Evolutionary conservation across 257 asterid species (phyloP).

Genomic region (Lithospermum erythrorhizon): DNA sequence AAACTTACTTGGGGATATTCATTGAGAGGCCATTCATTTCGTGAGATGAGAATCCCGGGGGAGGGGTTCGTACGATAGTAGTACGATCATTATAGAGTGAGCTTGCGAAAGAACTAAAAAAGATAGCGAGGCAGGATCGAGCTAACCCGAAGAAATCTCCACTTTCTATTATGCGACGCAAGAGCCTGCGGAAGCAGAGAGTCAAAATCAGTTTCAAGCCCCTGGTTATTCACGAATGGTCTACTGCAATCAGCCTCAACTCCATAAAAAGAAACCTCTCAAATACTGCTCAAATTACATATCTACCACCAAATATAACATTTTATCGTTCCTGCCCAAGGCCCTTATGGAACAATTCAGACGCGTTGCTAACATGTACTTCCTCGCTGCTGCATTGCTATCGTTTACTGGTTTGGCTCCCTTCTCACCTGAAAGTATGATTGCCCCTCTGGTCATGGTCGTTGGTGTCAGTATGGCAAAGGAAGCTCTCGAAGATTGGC

Average conservation of each 20-base stretch:
- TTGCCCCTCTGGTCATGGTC: constrained; percentile 82
- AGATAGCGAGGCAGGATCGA: constrained; percentile 69
- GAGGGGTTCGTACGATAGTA: neutral
- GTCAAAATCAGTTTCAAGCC: constrained; percentile 38
- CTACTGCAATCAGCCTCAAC: constrained; percentile 65
- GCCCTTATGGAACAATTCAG: constrained; percentile 88
- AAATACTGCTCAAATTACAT: constrained; percentile 63
- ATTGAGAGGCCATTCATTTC: neutral
- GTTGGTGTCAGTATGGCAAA: constrained; percentile 97
- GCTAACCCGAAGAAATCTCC: constrained; percentile 74
- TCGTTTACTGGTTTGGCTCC: constrained; percentile 82
- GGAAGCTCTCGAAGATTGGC: constrained; percentile 94
- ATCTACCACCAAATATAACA: constrained; percentile 84
- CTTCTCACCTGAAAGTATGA: constrained; percentile 70
- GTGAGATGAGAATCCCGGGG: neutral
- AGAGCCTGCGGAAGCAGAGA: constrained; percentile 34
- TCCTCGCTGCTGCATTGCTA: constrained; percentile 76
- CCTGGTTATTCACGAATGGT: constrained; percentile 84
- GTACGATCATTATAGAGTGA: neutral
- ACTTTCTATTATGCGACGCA: constrained; percentile 55
- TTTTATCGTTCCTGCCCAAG: constrained; percentile 76
- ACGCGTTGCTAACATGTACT: constrained; percentile 89
- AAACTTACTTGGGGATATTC: neutral
- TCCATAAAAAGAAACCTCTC: constrained; percentile 59
- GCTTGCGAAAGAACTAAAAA: neutral